Evolutionary conservation across 257 asterid genomes (phyloP).

Genomic region (Rauvolfia tetraphylla): DNA sequence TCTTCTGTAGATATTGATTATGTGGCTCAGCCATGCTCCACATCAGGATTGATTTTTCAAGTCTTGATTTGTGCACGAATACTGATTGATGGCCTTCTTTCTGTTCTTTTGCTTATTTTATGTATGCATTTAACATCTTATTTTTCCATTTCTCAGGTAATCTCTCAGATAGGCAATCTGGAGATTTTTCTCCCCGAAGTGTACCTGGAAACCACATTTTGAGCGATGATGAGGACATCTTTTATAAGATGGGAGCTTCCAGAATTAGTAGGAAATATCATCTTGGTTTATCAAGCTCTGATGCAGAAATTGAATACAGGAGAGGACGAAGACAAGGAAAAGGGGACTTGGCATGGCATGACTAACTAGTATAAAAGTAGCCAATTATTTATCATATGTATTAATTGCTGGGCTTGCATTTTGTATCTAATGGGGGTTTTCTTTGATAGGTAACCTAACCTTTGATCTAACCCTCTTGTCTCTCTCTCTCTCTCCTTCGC

Average conservation of each 20-base stretch:
- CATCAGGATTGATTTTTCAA: background rate
- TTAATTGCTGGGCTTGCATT: constrained; percentile 25
- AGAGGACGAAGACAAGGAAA: constrained; percentile 78
- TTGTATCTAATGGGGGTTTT: constrained; percentile 13
- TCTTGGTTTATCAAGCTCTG: constrained; percentile 71
- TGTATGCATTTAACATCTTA: background rate
- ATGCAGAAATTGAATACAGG: constrained; percentile 88
- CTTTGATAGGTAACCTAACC: constrained; percentile 11
- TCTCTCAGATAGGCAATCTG: constrained; percentile 36
- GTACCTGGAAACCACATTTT: constrained; percentile 35
- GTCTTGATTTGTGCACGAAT: background rate
- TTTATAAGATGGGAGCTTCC: constrained; percentile 49
- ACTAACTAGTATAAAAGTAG: constrained; percentile 13
- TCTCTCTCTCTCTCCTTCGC: background rate
- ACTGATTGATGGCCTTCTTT: background rate
- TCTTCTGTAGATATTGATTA: background rate
- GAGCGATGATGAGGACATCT: constrained; percentile 65
- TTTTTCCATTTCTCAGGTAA: constrained; percentile 41
- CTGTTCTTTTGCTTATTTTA: background rate
- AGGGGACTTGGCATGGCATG: constrained; percentile 38
- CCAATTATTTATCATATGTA: constrained; percentile 24
- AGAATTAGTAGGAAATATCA: constrained; percentile 56
- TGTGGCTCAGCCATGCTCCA: background rate
- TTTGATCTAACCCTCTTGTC: constrained; percentile 2
- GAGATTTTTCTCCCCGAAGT: constrained; percentile 38